Evolutionary conservation across 108 stramenopile genomes (phyloP).

Genomic region (Skeletonema tropicum): DNA sequence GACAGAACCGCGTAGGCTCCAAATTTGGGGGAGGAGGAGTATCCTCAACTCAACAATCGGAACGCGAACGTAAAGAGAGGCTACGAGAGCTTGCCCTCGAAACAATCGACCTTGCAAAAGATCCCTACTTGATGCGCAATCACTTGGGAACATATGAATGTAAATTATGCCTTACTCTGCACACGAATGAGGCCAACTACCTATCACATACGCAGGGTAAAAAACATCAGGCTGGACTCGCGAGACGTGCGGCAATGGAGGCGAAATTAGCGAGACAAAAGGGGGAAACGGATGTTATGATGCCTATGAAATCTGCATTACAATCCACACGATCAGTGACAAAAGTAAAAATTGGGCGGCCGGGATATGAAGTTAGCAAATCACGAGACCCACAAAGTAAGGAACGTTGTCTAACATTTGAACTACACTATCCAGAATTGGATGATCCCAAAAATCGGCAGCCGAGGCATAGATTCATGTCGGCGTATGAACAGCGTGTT

Average conservation of each 20-base stretch:
- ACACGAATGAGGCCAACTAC: constrained; percentile 99
- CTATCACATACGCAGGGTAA: constrained; percentile 99
- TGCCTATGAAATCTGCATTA: constrained; percentile 20
- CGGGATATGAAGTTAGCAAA: constrained; percentile 98
- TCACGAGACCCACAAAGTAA: constrained; percentile 76
- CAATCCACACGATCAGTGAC: constrained; percentile 8
- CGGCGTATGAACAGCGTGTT: constrained; percentile 97
- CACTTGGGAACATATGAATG: constrained; percentile 99
- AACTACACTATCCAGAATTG: constrained; percentile 96
- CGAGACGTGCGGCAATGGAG: constrained; percentile 88
- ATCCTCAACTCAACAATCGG: constrained; percentile 84
- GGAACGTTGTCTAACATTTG: constrained; percentile 94
- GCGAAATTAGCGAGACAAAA: constrained; percentile 63
- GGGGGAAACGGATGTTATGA: constrained; percentile 57
- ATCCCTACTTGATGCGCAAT: constrained; percentile 99
- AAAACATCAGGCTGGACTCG: constrained; percentile 97
- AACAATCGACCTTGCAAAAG: constrained; percentile 98
- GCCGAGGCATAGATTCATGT: constrained; percentile 99
- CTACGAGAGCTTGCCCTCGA: constrained; percentile 96
- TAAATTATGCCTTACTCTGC: constrained; percentile 97
- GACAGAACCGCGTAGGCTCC: constrained; percentile 96
- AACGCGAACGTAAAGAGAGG: constrained; percentile 97
- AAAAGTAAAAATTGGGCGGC: constrained; percentile 94
- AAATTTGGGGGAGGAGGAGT: constrained; percentile 99
- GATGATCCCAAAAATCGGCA: constrained; percentile 81